phyloP scores from a whole-genome alignment of 257 asterid genomes.

The Solanum etuberosum region DNA sequence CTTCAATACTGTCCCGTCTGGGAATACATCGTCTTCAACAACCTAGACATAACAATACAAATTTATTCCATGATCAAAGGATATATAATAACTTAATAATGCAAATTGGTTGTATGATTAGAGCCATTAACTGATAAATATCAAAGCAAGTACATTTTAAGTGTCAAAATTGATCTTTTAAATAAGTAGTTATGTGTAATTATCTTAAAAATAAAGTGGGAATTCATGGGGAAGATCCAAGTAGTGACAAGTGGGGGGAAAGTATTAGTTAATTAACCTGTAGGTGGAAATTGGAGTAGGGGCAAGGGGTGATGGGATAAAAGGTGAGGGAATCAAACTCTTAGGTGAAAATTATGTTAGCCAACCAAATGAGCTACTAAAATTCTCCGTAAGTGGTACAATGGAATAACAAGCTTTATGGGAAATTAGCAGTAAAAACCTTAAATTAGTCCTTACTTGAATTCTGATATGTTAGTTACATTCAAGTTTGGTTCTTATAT shows the following conservation, averaged over 20 bases:
- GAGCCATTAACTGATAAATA: no score
- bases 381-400: not conserved
- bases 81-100: no score
- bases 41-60: conserved; percentile 25
- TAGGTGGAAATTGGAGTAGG: not conserved
- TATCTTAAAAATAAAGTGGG: not conserved
- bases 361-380: no score
- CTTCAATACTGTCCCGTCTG: conserved; percentile 72
- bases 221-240: not conserved
- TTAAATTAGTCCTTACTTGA: not conserved
- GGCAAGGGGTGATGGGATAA: no score
- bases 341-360: no score
- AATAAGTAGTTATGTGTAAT: not conserved
- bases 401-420: no score
- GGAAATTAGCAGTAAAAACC: not conserved
- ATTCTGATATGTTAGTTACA: not conserved
- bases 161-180: not conserved
- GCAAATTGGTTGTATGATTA: no score
- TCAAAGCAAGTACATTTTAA: not conserved
- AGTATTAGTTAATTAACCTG: not conserved
- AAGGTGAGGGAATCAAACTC: no score
- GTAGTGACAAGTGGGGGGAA: not conserved
- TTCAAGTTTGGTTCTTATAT: not conserved
- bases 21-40: conserved; percentile 68
- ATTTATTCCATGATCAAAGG: no score